phyloP scores from a whole-genome alignment of 768 basidiomycete genomes.

The Galerina marginata region DNA sequence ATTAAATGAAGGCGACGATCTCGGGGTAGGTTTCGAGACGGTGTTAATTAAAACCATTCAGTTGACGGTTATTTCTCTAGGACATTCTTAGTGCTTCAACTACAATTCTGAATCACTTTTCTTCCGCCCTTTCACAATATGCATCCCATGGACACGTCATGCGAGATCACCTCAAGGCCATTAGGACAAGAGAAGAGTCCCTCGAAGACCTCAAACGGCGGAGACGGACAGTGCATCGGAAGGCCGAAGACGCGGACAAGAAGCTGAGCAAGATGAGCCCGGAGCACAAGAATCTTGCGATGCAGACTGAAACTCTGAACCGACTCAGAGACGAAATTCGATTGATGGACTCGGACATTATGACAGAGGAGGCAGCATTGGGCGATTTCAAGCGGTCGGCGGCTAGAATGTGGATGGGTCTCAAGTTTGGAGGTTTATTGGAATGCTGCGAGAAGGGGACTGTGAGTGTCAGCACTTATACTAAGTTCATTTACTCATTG shows the following conservation, averaged over 20 bases:
- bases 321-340: slow-evolving; percentile 78
- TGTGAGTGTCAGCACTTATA: slow-evolving; percentile 35
- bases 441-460: slow-evolving; percentile 86
- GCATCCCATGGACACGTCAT: slow-evolving; percentile 73
- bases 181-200: slow-evolving; percentile 84
- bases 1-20: slow-evolving; percentile 80
- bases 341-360: slow-evolving; percentile 79
- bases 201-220: slow-evolving; percentile 79
- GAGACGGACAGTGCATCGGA: slow-evolving; percentile 65
- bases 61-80: slow-evolving; percentile 39
- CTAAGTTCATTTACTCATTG: neutral
- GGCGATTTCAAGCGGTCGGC: slow-evolving; percentile 83
- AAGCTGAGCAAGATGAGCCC: slow-evolving; percentile 90
- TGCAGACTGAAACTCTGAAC: slow-evolving; percentile 77
- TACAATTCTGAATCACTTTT: slow-evolving; percentile 68
- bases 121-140: slow-evolving; percentile 69
- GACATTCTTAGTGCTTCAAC: slow-evolving; percentile 78
- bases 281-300: slow-evolving; percentile 81
- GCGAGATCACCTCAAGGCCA: slow-evolving; percentile 77
- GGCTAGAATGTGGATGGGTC: slow-evolving; percentile 71
- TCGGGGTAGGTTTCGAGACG: slow-evolving; percentile 57
- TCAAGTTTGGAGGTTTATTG: slow-evolving; percentile 87
- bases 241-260: slow-evolving; percentile 85
- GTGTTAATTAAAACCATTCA: slow-evolving; percentile 5
- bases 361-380: slow-evolving; percentile 79